Conservation (phyloP, 768 basidiomycete genomes). For the Boletus huronensis region DNA sequence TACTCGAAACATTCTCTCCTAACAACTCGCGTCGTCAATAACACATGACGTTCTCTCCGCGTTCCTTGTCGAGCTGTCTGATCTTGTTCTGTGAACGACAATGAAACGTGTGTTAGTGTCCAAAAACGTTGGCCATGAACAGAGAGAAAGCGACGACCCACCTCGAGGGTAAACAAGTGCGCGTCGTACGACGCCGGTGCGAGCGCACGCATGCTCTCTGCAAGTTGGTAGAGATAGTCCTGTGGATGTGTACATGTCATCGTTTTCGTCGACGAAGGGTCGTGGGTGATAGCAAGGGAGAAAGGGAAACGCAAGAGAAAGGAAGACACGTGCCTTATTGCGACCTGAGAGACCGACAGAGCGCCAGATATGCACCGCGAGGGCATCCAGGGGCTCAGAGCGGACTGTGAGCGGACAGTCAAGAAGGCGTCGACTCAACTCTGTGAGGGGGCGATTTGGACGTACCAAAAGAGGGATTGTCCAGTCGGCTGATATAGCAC, state of each 20-base stretch:
- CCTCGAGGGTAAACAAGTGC: constrained; percentile 75
- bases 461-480: constrained; percentile 35
- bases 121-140: too few relatives aligned
- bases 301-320: background rate
- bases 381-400: constrained; percentile 64
- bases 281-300: background rate
- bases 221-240: constrained; percentile 87
- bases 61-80: constrained; percentile 9
- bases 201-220: constrained; percentile 66
- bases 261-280: too few relatives aligned
- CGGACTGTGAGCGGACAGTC: constrained; percentile 53
- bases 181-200: constrained; percentile 71
- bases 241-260: constrained; percentile 26
- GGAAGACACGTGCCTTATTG: constrained; percentile 62
- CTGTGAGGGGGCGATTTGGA: background rate
- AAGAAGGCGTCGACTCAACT: background rate
- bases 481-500: constrained; percentile 85
- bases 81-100: constrained; percentile 5
- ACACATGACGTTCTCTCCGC: background rate
- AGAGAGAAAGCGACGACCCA: constrained; percentile 24
- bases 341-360: constrained; percentile 82
- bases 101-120: too few relatives aligned
- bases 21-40: constrained; percentile 5
- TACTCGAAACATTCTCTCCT: too few relatives aligned
- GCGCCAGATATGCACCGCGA: constrained; percentile 67